phyloP scores from a whole-genome alignment of 1,139 yeast genomes.

The Yamadazyma sp. region DNA sequence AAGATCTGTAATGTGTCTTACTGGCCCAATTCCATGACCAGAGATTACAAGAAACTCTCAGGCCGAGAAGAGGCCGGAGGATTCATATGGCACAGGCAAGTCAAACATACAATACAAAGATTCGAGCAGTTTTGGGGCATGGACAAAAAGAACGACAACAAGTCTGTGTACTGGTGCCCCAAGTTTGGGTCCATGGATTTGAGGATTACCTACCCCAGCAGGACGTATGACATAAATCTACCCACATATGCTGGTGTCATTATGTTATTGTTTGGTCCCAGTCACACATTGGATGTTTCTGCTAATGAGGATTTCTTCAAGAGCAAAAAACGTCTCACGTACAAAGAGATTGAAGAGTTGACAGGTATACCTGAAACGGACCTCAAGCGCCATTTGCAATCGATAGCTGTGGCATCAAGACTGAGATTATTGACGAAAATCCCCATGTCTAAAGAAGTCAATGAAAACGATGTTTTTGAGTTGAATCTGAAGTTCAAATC shows the following conservation, averaged over 20 bases:
- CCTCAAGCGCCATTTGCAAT: conserved; percentile 73
- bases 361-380: conserved; percentile 78
- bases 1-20: conserved; percentile 54
- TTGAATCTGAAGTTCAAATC: conserved; percentile 74
- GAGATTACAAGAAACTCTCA: conserved; percentile 54
- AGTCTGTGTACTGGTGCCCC: conserved; percentile 81
- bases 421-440: conserved; percentile 68
- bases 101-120: conserved; percentile 36
- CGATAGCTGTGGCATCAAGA: conserved; percentile 82
- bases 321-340: conserved; percentile 40
- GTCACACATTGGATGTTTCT: conserved; percentile 7
- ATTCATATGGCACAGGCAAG: conserved; percentile 49
- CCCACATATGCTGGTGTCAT: conserved; percentile 80
- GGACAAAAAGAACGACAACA: conserved; percentile 64
- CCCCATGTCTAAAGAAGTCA: conserved; percentile 76
- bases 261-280: conserved; percentile 66
- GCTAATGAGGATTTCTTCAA: conserved; percentile 47
- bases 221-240: conserved; percentile 77
- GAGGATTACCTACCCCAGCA: conserved; percentile 61
- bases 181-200: conserved; percentile 82
- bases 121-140: conserved; percentile 50
- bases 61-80: conserved; percentile 35
- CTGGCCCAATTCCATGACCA: conserved; percentile 54
- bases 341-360: conserved; percentile 58
- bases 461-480: conserved; percentile 60